These are phyloP conservation scores for Lipomyces yamadae DNA, from an alignment of 805 yeast genomes.

Conservation along the genomic window DNA sequence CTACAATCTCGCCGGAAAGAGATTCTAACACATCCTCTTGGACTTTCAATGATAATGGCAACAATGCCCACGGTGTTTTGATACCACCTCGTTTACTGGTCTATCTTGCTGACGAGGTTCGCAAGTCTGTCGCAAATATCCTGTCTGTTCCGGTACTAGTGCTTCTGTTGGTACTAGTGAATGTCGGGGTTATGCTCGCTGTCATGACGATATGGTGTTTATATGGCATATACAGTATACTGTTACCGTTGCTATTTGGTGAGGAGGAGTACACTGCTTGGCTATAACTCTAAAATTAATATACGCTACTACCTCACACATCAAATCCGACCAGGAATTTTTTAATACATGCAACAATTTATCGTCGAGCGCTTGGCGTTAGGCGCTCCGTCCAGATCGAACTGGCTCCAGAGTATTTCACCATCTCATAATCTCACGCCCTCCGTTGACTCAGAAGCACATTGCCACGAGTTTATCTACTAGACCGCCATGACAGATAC, in stretches of 20 bases:
- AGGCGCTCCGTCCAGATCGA: background rate
- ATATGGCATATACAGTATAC: background rate
- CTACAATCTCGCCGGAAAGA: conserved; percentile 32
- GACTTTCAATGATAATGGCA: background rate
- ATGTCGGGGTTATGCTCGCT: background rate
- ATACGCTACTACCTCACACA: conserved; percentile 2
- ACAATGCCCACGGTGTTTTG: background rate
- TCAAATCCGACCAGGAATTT: background rate
- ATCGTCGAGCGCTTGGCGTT: background rate
- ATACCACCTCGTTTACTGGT: background rate
- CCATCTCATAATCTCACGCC: background rate
- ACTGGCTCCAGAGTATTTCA: background rate
- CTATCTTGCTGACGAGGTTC: conserved; percentile 1
- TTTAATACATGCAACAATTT: background rate
- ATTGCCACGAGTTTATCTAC: background rate
- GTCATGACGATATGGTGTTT: background rate
- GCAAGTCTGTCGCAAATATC: background rate
- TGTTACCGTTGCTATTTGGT: background rate
- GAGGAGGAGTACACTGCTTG: background rate
- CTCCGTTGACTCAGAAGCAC: too few relatives aligned
- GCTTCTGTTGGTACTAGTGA: background rate
- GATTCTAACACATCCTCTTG: background rate
- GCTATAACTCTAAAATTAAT: background rate
- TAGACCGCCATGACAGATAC: background rate
- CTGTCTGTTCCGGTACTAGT: background rate